A percentile compares a stretch with the other conserved stretches of the same genome.
Evolutionary conservation across 2,329 filamentous ascomycete genomes (phyloP).

Genomic region (Colletotrichum siamense): DNA sequence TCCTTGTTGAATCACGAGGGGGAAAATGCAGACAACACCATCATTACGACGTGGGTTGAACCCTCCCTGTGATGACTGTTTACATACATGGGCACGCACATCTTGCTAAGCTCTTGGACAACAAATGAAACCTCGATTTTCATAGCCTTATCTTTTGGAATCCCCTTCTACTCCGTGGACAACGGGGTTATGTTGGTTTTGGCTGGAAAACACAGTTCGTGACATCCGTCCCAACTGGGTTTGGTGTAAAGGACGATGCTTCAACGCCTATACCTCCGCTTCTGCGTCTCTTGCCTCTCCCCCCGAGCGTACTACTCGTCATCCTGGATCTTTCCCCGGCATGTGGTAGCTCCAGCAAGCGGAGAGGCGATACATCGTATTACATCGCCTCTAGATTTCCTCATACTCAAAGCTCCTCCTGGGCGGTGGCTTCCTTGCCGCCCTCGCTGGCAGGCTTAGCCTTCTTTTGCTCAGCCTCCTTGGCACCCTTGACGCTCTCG

Average conservation of each 20-base stretch:
- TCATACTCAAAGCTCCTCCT: conserved; percentile 39
- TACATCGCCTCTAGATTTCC: neutral
- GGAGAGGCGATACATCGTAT: neutral
- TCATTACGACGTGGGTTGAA: neutral
- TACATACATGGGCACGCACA: neutral
- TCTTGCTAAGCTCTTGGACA: neutral
- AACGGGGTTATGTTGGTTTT: neutral
- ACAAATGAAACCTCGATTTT: neutral
- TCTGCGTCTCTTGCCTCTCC: neutral
- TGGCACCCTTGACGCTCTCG: conserved; percentile 63
- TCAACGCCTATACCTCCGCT: neutral
- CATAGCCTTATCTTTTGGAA: neutral
- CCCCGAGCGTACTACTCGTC: neutral
- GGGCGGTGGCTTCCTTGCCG: conserved; percentile 60
- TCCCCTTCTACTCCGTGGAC: neutral
- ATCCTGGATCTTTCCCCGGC: neutral
- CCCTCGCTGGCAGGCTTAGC: conserved; percentile 68
- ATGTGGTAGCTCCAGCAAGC: neutral
- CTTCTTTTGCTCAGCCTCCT: conserved; percentile 58
- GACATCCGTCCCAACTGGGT: neutral
- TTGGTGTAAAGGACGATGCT: neutral
- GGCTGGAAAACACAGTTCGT: neutral
- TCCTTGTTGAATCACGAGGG: neutral
- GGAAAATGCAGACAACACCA: neutral
- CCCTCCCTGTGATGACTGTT: neutral